Base-by-base conservation (phyloP, 805 yeast species). In the Groenewaldozyma salmanticensis region DNA sequence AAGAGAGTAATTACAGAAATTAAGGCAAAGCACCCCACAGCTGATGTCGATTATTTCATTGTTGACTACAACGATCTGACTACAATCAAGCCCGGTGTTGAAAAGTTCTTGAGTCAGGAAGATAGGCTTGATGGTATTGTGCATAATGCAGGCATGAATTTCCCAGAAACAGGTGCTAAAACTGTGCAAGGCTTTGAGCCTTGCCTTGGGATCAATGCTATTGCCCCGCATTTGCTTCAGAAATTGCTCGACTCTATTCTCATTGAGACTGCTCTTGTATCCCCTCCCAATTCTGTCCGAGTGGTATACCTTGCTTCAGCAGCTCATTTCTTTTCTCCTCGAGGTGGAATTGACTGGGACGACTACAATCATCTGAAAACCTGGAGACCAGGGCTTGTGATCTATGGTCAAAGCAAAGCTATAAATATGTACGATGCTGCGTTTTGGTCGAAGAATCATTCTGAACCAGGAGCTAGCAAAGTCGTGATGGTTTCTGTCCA, bases 211-310 rank as follows among this genome's bases (percentile, higher is more conserved):
- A 64, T 67, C 16, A 74, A 73, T 51, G 63, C 52, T 16, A 47
- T 74, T 13, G 77, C 70, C 2, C 70, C 72, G 21, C 68, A 62
- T 39, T 51, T 70, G n/a, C 53, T 73, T 17, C 66, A 70, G 45
- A 60, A 61, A 40, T 51, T 60, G 20, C 50, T 70, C 36, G 59
- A 57, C 20, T 69, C 70, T 5, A 44, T 68, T 3, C 44, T 73
- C 15, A 42, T 60, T 19, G 49, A 58, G 21, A 55, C 70, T 2
- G 59, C 65, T 2, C 43, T 53, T 33, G 41, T 42, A 2, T 51
- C 57, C 9, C 50, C 55, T 15, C 44, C 54, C 1, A 51, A 48
- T 35, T 59, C 67, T 5, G 57, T 54, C 11, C 58, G 77, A 38
- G 58, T 72, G 27, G 62, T 72, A 5, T 72, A 74, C 67, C 59